phyloP scores from a whole-genome alignment of 306 rosid species.

The Fragaria vesca region DNA sequence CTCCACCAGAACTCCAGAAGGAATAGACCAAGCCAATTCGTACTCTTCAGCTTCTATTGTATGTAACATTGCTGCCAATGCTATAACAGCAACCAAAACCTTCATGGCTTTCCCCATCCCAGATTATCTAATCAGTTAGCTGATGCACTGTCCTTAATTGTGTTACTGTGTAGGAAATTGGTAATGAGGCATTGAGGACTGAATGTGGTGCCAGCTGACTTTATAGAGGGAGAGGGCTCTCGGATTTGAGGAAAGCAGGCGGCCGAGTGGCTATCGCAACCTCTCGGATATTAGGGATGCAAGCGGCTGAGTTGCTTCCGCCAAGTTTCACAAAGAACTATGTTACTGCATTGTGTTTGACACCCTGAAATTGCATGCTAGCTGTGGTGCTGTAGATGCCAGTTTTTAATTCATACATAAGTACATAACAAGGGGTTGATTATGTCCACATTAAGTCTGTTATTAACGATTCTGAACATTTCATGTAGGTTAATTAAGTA shows the following conservation, averaged over 20 bases:
- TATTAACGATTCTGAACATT: too few species aligned
- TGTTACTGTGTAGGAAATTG: neutral
- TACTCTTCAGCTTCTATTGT: constrained; percentile 32
- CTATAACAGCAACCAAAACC: constrained; percentile 4
- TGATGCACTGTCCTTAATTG: too few species aligned
- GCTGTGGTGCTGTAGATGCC: too few species aligned
- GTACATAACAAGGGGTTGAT: too few species aligned
- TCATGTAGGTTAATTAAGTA: too few species aligned
- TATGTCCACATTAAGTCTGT: too few species aligned
- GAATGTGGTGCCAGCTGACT: neutral
- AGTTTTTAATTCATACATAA: too few species aligned
- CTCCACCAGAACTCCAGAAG: constrained; percentile 29
- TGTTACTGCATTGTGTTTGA: neutral
- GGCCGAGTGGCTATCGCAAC: too few species aligned
- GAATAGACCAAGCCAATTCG: constrained; percentile 34
- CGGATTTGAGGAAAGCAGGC: neutral
- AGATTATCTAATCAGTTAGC: neutral
- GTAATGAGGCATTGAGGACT: neutral
- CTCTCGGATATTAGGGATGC: too few species aligned
- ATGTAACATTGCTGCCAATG: constrained; percentile 16
- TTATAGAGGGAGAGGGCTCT: neutral
- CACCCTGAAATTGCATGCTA: too few species aligned
- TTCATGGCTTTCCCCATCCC: neutral
- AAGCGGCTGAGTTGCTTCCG: neutral
- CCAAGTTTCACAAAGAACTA: neutral